Conservation (phyloP, 345 rosid species). For the Euclidium syriacum region DNA sequence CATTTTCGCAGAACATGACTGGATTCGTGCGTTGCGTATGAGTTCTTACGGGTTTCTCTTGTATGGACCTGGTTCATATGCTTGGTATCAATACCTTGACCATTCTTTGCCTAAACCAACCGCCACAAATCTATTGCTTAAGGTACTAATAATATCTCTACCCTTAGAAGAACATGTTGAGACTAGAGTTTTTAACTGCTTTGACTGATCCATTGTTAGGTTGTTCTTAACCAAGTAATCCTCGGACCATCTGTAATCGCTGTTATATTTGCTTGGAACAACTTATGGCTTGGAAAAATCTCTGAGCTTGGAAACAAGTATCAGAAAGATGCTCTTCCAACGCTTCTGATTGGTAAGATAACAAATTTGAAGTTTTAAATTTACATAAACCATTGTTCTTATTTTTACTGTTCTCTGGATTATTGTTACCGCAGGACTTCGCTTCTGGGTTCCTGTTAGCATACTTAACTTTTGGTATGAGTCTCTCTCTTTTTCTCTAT, state of each 20-base stretch:
- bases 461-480: conserved; percentile 70
- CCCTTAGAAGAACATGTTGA: not conserved
- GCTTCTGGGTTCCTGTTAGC: conserved; percentile 97
- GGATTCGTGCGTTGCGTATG: conserved; percentile 86
- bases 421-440: conserved; percentile 62
- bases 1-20: conserved; percentile 62
- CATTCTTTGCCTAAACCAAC: conserved; percentile 63
- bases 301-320: conserved; percentile 73
- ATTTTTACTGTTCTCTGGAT: not conserved
- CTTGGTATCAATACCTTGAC: conserved; percentile 83
- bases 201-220: conserved; percentile 37
- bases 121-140: conserved; percentile 51
- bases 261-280: conserved; percentile 90
- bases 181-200: not conserved
- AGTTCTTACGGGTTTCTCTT: conserved; percentile 81
- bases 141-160: conserved; percentile 38
- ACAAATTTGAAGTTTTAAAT: not conserved
- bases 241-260: conserved; percentile 92
- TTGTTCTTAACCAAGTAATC: conserved; percentile 75
- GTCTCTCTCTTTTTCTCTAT: conserved; percentile 4
- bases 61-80: conserved; percentile 90
- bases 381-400: not conserved
- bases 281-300: conserved; percentile 74
- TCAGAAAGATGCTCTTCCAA: conserved; percentile 72
- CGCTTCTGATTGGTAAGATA: conserved; percentile 62